phyloP scores from a whole-genome alignment of 768 basidiomycete species.

The Mycena filopes region DNA sequence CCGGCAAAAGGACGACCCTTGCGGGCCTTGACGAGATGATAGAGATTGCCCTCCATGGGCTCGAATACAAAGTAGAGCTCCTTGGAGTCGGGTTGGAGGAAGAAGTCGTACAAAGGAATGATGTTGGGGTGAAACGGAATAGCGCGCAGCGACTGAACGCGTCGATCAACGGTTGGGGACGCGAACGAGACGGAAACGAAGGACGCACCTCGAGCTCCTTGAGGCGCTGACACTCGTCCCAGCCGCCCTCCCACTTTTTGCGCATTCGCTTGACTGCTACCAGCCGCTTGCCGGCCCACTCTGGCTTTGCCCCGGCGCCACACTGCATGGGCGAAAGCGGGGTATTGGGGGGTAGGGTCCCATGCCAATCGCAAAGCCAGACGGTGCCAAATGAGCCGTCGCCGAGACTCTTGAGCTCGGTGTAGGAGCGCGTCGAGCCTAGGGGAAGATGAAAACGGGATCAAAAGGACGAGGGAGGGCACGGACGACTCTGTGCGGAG shows the following conservation, averaged over 20 bases:
- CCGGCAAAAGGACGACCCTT: conserved; percentile 96
- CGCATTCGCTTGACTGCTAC: conserved; percentile 99
- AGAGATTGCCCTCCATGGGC: conserved; percentile 99
- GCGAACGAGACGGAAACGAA: conserved; percentile 14
- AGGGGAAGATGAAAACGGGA: conserved; percentile 29
- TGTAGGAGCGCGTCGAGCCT: conserved; percentile 92
- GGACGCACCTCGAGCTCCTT: conserved; percentile 92
- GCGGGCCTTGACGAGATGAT: conserved; percentile 97
- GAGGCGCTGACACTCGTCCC: conserved; percentile 95
- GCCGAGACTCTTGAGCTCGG: conserved; percentile 95
- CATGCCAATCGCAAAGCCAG: conserved; percentile 99
- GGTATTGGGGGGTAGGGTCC: conserved; percentile 90
- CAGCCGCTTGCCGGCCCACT: conserved; percentile 93
- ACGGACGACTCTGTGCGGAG: conserved; percentile 76
- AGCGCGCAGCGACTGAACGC: conserved; percentile 84
- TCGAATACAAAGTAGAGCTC: conserved; percentile 99
- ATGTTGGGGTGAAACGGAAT: conserved; percentile 97
- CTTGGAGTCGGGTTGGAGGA: conserved; percentile 93
- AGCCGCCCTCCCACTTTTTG: conserved; percentile 96
- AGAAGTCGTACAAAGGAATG: conserved; percentile 98
- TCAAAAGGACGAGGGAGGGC: conserved; percentile 12
- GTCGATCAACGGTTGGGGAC: conserved; percentile 31
- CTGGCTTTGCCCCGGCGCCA: conserved; percentile 89
- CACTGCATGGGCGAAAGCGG: conserved; percentile 96
- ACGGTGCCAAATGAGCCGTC: conserved; percentile 99